Evolutionary conservation across 768 basidiomycete species (phyloP), one percentile per base, ranked within the genome.

Genomic region (Hericium rajendrae): DNA sequence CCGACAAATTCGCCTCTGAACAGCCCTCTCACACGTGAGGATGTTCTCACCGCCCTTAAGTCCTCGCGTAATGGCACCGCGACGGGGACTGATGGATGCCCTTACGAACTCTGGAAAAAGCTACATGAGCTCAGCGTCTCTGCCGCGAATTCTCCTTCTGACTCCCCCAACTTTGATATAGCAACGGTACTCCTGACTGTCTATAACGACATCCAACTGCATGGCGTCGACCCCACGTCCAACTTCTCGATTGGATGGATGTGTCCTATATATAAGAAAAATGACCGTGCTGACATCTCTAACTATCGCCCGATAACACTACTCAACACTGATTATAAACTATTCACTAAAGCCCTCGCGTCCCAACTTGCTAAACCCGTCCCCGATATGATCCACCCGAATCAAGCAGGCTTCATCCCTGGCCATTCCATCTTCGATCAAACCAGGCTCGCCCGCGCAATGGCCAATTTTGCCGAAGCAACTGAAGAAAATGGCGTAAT

Each of bases 241-340:
- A 16, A 6, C 52, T 54, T 54, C 53, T 8, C 37, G 9, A 16
- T 2, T 3, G 53, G 38, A 2, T 54, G 53, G 53, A 38, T 54
- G 39, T 54, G 53, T 38, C 53, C 53, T 12, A 38, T 54, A 32
- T 54, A 39, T 24, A 54, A 54, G 38, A 54, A 54, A 16, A 20
- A 20, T 5, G 53, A 54, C 10, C 6, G 8, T 11, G 10, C 20
- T 18, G 22, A 26, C 6, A 51, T 51, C 10, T 12, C 20, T 5
- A 51, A 51, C 50, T 51, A 51, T 18, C 50, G 50, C 22, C 50
- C 50, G 15, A 54, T 54, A 2, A 39, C 53, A 6, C 39, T 38
- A n/a, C 53, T 54, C 6, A 54, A 54, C 38, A 41, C 37, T 2
- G 53, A 54, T 1, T 61, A 73, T 10, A 73, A 73, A 46, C 20